Percentiles rank a stretch among this genome's conserved stretches.
Evolutionary conservation across 331 rosid species (phyloP).

Genomic region (Dryas integrifolia): DNA sequence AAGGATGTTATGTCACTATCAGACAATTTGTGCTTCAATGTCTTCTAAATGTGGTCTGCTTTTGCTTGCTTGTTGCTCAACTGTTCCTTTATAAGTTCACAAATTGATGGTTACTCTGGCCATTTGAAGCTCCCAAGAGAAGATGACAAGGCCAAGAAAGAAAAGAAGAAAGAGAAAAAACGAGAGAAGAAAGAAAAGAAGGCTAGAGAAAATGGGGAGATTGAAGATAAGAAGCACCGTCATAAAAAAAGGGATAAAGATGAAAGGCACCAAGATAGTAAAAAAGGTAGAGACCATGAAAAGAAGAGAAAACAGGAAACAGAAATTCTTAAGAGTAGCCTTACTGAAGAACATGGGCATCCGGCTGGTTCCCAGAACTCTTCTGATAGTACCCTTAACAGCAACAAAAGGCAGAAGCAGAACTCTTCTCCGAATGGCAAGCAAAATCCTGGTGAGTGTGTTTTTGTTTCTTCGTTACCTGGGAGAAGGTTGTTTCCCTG

Average conservation of each 20-base stretch:
- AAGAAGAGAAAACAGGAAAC: conserved; percentile 21
- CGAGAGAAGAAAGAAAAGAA: conserved; percentile 32
- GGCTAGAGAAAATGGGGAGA: conserved; percentile 23
- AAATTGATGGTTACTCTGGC: conserved; percentile 15
- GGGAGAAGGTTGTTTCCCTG: conserved; percentile 27
- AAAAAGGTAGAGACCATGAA: conserved; percentile 15
- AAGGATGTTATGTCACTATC: background rate
- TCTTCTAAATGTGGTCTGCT: background rate
- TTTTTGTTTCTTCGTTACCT: conserved; percentile 20
- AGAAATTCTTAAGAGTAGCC: conserved; percentile 21
- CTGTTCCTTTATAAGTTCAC: background rate
- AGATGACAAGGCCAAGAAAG: conserved; percentile 29
- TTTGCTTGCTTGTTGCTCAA: background rate
- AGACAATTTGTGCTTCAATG: background rate
- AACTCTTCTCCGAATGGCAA: conserved; percentile 9
- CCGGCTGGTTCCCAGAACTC: conserved; percentile 38
- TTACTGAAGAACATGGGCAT: conserved; percentile 36
- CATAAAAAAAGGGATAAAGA: conserved; percentile 25
- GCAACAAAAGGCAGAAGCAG: conserved; percentile 33
- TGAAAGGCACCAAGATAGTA: conserved; percentile 7
- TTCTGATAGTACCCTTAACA: conserved; percentile 31
- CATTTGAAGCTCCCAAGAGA: conserved; percentile 23
- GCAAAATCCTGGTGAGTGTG: conserved; percentile 31
- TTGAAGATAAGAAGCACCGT: conserved; percentile 7
- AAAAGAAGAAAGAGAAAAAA: conserved; percentile 29